phyloP scores from a whole-genome alignment of 257 asterid genomes.

The Schizonepeta tenuifolia region DNA sequence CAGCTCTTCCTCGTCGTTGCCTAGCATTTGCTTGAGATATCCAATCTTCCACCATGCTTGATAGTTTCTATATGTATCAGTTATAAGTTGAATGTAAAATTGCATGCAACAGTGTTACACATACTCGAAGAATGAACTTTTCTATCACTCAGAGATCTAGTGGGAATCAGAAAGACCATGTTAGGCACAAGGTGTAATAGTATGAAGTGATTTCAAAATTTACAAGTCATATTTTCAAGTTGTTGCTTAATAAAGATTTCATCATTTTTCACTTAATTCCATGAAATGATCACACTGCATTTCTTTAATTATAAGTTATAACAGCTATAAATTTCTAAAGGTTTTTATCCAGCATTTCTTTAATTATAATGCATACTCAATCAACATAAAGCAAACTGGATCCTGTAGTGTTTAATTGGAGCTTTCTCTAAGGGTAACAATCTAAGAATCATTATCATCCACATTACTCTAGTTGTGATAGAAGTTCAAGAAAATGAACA shows the following conservation, averaged over 20 bases:
- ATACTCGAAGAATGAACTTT: constrained; percentile 6
- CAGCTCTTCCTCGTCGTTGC: constrained; percentile 99
- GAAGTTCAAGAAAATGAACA: constrained; percentile 35
- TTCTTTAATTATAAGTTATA: background rate
- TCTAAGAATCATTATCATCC: constrained; percentile 32
- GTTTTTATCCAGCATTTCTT: constrained; percentile 9
- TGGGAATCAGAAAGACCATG: constrained; percentile 7
- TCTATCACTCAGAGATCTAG: constrained; percentile 17
- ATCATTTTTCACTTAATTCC: background rate
- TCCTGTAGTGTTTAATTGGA: constrained; percentile 6
- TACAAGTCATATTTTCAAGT: background rate
- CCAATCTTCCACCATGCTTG: constrained; percentile 99
- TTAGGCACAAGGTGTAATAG: constrained; percentile 16
- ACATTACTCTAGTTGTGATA: constrained; percentile 23
- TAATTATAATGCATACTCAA: constrained; percentile 5
- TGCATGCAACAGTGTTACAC: background rate
- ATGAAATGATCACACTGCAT: constrained; percentile 5
- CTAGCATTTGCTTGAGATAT: constrained; percentile 97
- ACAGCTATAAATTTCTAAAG: background rate
- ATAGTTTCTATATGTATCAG: constrained; percentile 66
- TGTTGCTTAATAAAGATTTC: background rate
- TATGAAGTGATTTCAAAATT: background rate
- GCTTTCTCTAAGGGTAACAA: constrained; percentile 14
- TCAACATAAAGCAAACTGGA: constrained; percentile 2
- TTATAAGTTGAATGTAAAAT: constrained; percentile 16